Evolutionary conservation across 768 basidiomycete species (phyloP).

Genomic region (Suillus brevipes): DNA sequence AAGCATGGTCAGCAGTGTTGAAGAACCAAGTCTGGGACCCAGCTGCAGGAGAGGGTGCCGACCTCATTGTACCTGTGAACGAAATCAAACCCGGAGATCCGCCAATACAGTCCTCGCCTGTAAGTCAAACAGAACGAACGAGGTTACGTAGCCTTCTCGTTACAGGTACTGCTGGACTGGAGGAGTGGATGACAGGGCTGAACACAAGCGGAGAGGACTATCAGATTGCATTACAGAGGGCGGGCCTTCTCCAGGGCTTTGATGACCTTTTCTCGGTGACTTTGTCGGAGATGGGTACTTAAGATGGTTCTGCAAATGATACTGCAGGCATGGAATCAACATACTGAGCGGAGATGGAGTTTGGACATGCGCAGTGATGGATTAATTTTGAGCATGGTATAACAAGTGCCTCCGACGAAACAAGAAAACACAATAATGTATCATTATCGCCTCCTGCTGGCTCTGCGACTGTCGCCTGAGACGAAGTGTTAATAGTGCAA

Average conservation of each 20-base stretch:
- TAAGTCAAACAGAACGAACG: conserved; percentile 71
- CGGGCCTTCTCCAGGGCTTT: conserved; percentile 62
- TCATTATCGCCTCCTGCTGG: conserved; percentile 42
- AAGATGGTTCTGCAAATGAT: conserved; percentile 32
- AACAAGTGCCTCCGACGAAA: background rate
- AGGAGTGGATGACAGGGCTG: conserved; percentile 61
- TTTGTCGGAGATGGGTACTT: conserved; percentile 57
- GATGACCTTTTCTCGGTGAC: conserved; percentile 64
- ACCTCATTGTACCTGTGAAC: conserved; percentile 43
- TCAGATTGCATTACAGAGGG: conserved; percentile 41
- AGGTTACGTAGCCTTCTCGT: conserved; percentile 69
- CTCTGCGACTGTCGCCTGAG: conserved; percentile 54
- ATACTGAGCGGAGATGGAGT: conserved; percentile 17
- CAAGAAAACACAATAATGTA: conserved; percentile 5
- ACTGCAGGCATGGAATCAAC: conserved; percentile 20
- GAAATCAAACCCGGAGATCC: conserved; percentile 27
- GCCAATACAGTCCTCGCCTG: conserved; percentile 42
- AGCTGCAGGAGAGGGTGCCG: conserved; percentile 37
- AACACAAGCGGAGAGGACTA: conserved; percentile 30
- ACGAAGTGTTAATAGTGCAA: conserved; percentile 7
- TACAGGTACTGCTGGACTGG: conserved; percentile 56
- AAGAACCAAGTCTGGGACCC: conserved; percentile 69
- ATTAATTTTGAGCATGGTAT: background rate
- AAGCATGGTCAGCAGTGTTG: conserved; percentile 70
- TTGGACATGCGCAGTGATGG: background rate